phyloP scores from a whole-genome alignment of 768 basidiomycete species.

The Suillus sp. region DNA sequence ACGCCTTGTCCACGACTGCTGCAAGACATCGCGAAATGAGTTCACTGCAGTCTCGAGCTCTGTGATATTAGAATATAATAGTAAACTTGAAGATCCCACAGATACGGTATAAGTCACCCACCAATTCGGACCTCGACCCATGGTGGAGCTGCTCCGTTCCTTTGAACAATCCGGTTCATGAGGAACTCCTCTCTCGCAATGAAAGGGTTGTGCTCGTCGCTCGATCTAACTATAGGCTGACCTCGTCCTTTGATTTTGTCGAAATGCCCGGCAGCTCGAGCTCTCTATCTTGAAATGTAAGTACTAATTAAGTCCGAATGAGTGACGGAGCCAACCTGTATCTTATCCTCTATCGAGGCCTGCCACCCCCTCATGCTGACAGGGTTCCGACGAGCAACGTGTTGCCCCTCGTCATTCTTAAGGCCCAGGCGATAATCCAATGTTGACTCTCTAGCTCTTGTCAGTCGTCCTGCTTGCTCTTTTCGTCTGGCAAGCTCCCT shows the following conservation, averaged over 20 bases:
- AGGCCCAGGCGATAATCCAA: conserved; percentile 76
- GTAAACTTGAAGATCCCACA: conserved; percentile 8
- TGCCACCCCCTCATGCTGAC: conserved; percentile 74
- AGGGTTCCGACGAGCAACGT: conserved; percentile 49
- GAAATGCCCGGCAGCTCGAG: conserved; percentile 67
- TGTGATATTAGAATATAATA: conserved; percentile 28
- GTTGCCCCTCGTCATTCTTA: neutral
- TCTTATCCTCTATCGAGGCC: conserved; percentile 73
- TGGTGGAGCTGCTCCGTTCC: conserved; percentile 80
- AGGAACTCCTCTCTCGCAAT: conserved; percentile 79
- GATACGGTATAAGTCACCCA: conserved; percentile 30
- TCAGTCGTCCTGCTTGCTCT: conserved; percentile 56
- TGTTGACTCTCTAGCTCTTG: conserved; percentile 67
- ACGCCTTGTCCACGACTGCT: conserved; percentile 74
- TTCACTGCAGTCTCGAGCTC: conserved; percentile 66
- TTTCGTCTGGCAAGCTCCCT: conserved; percentile 54
- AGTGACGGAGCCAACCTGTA: conserved; percentile 56
- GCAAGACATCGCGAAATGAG: conserved; percentile 65
- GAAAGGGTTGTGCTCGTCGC: conserved; percentile 59
- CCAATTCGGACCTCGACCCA: conserved; percentile 85
- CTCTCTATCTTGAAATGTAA: conserved; percentile 46
- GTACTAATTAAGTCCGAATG: neutral
- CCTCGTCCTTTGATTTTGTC: conserved; percentile 71
- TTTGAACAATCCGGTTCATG: conserved; percentile 83
- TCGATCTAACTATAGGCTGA: conserved; percentile 45